These are phyloP conservation scores for Rhododendron ferrugineum DNA, from an alignment of 148 eudicot species.

Conservation along the genomic window DNA sequence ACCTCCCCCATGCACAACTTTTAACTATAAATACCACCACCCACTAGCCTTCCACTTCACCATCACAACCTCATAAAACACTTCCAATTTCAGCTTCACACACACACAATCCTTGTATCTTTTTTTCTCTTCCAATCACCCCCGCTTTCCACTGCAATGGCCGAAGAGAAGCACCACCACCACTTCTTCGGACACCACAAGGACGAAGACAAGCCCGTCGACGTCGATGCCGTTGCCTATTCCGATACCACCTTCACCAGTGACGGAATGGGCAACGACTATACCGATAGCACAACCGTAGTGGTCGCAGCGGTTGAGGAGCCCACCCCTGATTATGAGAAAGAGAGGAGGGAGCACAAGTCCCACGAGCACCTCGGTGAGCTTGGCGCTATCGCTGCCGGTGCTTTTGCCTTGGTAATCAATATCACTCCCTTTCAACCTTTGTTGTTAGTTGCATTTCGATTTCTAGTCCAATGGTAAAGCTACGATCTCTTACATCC, in stretches of 20 bases:
- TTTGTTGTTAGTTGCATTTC: neutral
- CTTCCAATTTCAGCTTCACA: neutral
- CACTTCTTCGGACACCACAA: neutral
- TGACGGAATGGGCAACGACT: neutral
- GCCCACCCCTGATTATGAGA: constrained; percentile 7
- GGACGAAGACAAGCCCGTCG: neutral
- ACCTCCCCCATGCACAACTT: neutral
- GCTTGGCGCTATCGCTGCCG: constrained; percentile 36
- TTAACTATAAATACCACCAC: neutral
- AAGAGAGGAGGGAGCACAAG: constrained; percentile 43
- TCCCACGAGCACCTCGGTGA: constrained; percentile 24
- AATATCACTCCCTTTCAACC: neutral
- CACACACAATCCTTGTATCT: neutral
- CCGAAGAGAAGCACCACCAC: neutral
- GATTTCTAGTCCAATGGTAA: too few relatives aligned
- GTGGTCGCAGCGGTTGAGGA: neutral
- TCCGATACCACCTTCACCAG: neutral
- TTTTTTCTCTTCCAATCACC: neutral
- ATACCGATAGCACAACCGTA: neutral
- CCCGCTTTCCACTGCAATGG: neutral
- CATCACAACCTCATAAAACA: neutral
- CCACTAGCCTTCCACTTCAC: neutral
- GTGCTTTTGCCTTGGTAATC: constrained; percentile 44
- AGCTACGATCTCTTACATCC: neutral
- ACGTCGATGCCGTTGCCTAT: neutral